A percentile compares a stretch with the other conserved stretches of the same genome.
Conservation (phyloP, 345 rosid genomes). For the Microthlaspi erraticum region DNA sequence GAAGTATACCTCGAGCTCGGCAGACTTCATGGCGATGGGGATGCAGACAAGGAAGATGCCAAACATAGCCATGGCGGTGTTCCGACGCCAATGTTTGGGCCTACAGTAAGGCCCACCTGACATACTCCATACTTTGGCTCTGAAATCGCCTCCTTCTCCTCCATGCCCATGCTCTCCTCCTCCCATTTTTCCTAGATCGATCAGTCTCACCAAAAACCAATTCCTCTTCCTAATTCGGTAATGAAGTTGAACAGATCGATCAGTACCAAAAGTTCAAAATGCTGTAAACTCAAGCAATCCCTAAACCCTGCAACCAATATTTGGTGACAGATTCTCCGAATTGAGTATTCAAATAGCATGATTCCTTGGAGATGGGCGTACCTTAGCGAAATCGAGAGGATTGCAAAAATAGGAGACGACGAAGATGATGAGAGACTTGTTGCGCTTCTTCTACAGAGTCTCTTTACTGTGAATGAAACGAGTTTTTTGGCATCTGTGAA, state of each 20-base stretch:
- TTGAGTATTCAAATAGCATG: background rate
- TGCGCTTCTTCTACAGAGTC: background rate
- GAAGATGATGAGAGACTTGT: slow-evolving; percentile 34
- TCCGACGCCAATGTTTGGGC: slow-evolving; percentile 97
- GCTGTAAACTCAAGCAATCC: slow-evolving; percentile 18
- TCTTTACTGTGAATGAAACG: slow-evolving; percentile 15
- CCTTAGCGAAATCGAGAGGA: slow-evolving; percentile 33
- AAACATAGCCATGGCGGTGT: slow-evolving; percentile 93
- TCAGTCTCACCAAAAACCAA: slow-evolving; percentile 24
- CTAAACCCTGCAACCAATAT: slow-evolving; percentile 17
- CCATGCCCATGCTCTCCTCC: slow-evolving; percentile 88
- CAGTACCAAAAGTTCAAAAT: slow-evolving; percentile 19
- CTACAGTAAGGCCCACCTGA: slow-evolving; percentile 93
- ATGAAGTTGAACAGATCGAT: slow-evolving; percentile 17
- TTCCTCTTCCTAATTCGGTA: slow-evolving; percentile 23
- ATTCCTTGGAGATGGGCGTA: slow-evolving; percentile 18
- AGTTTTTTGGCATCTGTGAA: slow-evolving; percentile 13
- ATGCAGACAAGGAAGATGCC: slow-evolving; percentile 86
- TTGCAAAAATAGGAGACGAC: slow-evolving; percentile 24
- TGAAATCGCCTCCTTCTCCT: slow-evolving; percentile 81
- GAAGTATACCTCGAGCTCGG: slow-evolving; percentile 82
- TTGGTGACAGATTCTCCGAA: slow-evolving; percentile 11
- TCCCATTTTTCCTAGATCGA: slow-evolving; percentile 48
- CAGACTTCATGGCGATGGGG: slow-evolving; percentile 90
- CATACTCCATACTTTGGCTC: slow-evolving; percentile 96